Conservation (phyloP, 2,329 filamentous ascomycete genomes). For the Aspergillus quadricinctus region DNA sequence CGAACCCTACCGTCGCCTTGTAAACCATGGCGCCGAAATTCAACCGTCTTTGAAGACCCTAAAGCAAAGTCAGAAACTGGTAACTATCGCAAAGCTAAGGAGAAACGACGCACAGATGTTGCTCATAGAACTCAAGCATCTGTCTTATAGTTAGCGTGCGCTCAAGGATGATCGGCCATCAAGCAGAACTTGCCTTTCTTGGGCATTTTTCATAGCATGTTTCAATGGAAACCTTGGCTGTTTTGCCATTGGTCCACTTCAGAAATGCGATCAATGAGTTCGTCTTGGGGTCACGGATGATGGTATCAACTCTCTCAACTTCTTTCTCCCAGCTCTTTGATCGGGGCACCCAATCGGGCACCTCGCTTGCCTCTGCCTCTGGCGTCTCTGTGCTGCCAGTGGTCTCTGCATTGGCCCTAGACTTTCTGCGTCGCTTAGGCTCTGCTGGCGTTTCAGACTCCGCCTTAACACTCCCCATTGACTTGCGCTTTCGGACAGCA, state of each 20-base stretch:
- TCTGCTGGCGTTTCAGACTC: conserved; percentile 15
- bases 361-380: conserved; percentile 12
- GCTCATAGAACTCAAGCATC: conserved; percentile 49
- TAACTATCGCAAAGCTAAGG: neutral
- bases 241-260: conserved; percentile 43
- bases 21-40: conserved; percentile 1
- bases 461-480: conserved; percentile 26
- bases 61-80: conserved; percentile 11
- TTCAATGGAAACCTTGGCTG: conserved; percentile 38
- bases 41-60: conserved; percentile 35
- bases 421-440: conserved; percentile 27
- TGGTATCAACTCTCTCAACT: conserved; percentile 41
- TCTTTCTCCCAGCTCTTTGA: conserved; percentile 41
- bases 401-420: conserved; percentile 12
- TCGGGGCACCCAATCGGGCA: conserved; percentile 36
- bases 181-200: conserved; percentile 27
- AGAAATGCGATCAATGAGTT: conserved; percentile 37
- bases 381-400: conserved; percentile 13
- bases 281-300: conserved; percentile 34
- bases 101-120: conserved; percentile 39
- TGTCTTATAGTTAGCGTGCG: conserved; percentile 18
- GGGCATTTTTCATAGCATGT: conserved; percentile 43
- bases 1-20: neutral
- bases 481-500: conserved; percentile 31
- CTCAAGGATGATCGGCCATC: neutral